Conservation (phyloP, 1,284 basidiomycete species). For the Somion occarium region DNA sequence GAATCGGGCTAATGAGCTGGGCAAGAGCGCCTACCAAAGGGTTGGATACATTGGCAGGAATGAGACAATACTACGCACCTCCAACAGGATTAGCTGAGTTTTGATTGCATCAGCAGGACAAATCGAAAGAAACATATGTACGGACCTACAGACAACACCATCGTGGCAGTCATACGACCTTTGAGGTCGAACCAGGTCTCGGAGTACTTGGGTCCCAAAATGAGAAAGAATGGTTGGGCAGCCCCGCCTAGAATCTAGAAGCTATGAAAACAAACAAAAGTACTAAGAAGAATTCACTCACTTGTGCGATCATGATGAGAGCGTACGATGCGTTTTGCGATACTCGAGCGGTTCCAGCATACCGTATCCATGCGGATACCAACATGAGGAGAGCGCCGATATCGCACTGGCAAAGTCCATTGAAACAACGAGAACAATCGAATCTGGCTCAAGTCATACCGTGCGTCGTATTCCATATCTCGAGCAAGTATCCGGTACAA, state of each 20-base stretch:
- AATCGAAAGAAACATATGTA: slow-evolving; percentile 1
- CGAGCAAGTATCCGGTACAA: slow-evolving; percentile 51
- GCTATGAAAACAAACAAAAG: background rate
- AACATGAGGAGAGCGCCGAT: slow-evolving; percentile 50
- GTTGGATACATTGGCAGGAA: slow-evolving; percentile 22
- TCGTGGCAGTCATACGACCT: slow-evolving; percentile 74
- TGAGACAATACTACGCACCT: slow-evolving; percentile 14
- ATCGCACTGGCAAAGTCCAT: slow-evolving; percentile 52
- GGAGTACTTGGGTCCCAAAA: slow-evolving; percentile 66
- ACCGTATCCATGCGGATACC: slow-evolving; percentile 70
- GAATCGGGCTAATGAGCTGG: slow-evolving; percentile 22
- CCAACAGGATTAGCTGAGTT: slow-evolving; percentile 62
- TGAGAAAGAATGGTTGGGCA: slow-evolving; percentile 64
- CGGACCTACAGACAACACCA: slow-evolving; percentile 69
- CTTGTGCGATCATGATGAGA: slow-evolving; percentile 68
- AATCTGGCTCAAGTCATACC: slow-evolving; percentile 33
- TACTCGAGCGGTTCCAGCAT: slow-evolving; percentile 55
- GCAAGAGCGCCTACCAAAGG: slow-evolving; percentile 4
- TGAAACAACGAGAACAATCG: background rate
- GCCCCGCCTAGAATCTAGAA: slow-evolving; percentile 47
- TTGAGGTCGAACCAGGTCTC: slow-evolving; percentile 75
- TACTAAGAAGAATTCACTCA: slow-evolving; percentile 21
- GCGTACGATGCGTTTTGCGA: slow-evolving; percentile 51
- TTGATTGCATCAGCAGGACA: background rate
- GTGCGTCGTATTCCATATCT: slow-evolving; percentile 55